Evolutionary conservation across 192 early-diverging fungal genomes (phyloP).

Genomic region (Radiomyces spectabilis): DNA sequence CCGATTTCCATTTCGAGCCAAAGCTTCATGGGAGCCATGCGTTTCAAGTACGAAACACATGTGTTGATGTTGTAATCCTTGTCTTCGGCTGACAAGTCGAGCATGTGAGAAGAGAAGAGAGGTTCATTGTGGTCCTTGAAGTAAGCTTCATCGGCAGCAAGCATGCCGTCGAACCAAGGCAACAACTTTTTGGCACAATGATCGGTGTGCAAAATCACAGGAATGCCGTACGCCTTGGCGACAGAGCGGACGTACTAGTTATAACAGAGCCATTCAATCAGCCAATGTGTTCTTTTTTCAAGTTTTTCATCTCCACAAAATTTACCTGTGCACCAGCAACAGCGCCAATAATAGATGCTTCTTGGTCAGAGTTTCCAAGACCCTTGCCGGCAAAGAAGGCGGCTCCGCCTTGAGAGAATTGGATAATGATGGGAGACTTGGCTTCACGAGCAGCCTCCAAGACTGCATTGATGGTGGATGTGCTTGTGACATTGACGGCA

Average conservation of each 20-base stretch:
- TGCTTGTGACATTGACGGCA: neutral
- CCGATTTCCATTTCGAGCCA: constrained; percentile 96
- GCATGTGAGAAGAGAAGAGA: constrained; percentile 96
- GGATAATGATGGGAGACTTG: constrained; percentile 90
- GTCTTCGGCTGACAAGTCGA: constrained; percentile 86
- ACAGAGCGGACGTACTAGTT: constrained; percentile 24
- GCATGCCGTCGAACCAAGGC: constrained; percentile 97
- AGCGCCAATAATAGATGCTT: constrained; percentile 84
- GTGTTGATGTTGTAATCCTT: constrained; percentile 88
- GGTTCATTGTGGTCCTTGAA: constrained; percentile 90
- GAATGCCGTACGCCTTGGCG: constrained; percentile 31
- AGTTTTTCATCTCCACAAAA: too few species aligned
- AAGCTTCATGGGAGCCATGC: constrained; percentile 75
- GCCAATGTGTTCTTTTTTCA: neutral
- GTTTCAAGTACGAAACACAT: constrained; percentile 81
- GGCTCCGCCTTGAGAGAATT: constrained; percentile 92
- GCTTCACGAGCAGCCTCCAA: constrained; percentile 92
- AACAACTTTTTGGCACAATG: constrained; percentile 97
- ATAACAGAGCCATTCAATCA: neutral
- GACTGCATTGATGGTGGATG: constrained; percentile 81
- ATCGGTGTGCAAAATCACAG: constrained; percentile 82
- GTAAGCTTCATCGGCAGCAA: constrained; percentile 90
- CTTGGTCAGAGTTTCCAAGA: constrained; percentile 79
- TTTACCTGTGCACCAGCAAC: constrained; percentile 88
- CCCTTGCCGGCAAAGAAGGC: constrained; percentile 94